Percentiles rank a stretch among this genome's conserved stretches.
Conservation (phyloP, 768 basidiomycete species). For the Suillus placidus region DNA sequence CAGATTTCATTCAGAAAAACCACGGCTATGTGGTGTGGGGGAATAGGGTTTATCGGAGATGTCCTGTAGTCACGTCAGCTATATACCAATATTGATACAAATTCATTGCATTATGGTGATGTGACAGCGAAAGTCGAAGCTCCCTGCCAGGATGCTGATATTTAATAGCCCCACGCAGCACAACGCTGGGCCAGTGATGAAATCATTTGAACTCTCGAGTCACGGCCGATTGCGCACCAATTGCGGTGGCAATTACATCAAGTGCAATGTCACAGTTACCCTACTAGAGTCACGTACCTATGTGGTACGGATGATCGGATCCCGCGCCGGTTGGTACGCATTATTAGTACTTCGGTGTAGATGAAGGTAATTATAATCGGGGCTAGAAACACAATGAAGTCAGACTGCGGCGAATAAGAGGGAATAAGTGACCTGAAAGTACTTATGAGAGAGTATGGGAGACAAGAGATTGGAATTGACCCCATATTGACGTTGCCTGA, state of each 20-base stretch:
- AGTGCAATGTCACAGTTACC: neutral
- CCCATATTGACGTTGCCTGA: neutral
- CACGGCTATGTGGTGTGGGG: slow-evolving; percentile 1
- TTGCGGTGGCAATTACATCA: neutral
- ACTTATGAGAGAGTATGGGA: neutral
- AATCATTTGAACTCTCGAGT: neutral
- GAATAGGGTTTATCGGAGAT: slow-evolving; percentile 8
- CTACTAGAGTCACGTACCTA: neutral
- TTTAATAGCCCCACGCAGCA: neutral
- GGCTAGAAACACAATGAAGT: neutral
- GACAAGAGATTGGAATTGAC: neutral
- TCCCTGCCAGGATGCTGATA: neutral
- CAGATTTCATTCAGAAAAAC: neutral
- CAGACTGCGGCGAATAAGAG: neutral
- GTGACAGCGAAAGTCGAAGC: neutral
- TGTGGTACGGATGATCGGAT: neutral
- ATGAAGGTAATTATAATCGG: neutral
- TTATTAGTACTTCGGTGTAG: neutral
- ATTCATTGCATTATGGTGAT: neutral
- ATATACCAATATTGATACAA: neutral
- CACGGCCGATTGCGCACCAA: neutral
- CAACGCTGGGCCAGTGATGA: neutral
- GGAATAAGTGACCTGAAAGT: neutral
- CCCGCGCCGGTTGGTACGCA: neutral
- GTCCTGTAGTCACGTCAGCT: neutral